These are phyloP conservation scores for Penicillium psychrosexuale DNA, from an alignment of 2,329 filamentous ascomycete species.

Conservation along the genomic window DNA sequence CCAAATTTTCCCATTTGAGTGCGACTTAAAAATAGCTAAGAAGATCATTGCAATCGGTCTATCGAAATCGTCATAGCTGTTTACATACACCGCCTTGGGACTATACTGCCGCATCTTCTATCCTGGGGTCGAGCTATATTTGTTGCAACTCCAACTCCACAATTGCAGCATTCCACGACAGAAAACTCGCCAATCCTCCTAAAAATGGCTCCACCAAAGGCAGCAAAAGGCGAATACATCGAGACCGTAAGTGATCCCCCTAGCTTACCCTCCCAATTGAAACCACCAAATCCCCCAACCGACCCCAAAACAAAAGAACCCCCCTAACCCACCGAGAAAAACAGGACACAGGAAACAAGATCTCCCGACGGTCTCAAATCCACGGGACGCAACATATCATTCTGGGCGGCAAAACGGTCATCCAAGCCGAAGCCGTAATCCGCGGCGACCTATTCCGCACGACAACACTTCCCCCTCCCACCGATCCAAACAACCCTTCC, in stretches of 20 bases:
- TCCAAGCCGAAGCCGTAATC: conserved; percentile 92
- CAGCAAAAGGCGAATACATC: conserved; percentile 87
- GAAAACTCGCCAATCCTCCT: background rate
- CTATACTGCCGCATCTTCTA: conserved; percentile 6
- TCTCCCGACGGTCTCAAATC: conserved; percentile 85
- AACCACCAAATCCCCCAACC: background rate
- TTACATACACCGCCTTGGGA: background rate
- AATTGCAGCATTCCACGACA: background rate
- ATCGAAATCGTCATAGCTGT: background rate
- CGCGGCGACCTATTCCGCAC: conserved; percentile 76
- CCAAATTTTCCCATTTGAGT: background rate
- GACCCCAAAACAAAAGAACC: background rate
- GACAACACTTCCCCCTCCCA: conserved; percentile 25
- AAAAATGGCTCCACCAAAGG: conserved; percentile 67
- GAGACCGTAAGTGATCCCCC: conserved; percentile 67
- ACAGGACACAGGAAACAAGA: conserved; percentile 97
- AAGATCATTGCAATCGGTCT: background rate
- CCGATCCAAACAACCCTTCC: conserved; percentile 36
- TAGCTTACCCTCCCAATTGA: background rate
- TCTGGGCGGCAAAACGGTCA: conserved; percentile 91
- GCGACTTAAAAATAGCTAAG: background rate
- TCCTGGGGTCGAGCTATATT: background rate
- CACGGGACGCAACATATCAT: conserved; percentile 98
- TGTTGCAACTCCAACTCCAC: background rate
- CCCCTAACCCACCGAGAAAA: background rate